phyloP scores from a whole-genome alignment of 108 stramenopile genomes.

The Nitzschia palea region DNA sequence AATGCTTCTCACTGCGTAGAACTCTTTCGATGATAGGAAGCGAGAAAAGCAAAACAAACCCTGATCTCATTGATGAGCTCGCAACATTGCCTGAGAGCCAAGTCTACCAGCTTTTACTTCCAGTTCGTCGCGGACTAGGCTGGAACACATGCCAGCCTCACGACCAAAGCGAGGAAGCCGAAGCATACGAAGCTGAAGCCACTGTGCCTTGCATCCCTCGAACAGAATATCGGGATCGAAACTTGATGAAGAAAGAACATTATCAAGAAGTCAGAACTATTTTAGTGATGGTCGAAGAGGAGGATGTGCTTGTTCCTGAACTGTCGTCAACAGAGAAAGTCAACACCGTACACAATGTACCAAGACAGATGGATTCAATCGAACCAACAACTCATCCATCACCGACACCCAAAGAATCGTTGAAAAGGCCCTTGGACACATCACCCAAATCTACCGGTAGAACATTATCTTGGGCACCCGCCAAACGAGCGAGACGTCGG shows the following conservation, averaged over 20 bases:
- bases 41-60: too few species aligned
- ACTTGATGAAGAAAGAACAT: background rate
- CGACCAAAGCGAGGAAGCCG: background rate
- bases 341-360: background rate
- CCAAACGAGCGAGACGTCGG: background rate
- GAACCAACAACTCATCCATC: background rate
- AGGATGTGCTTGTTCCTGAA: background rate
- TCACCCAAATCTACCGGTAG: background rate
- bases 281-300: background rate
- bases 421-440: background rate
- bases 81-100: background rate
- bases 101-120: background rate
- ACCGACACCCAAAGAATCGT: background rate
- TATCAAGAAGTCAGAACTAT: background rate
- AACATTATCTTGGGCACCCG: background rate
- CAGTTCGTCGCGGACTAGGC: background rate
- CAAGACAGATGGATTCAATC: background rate
- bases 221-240: background rate
- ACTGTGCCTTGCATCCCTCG: background rate
- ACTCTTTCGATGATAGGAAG: too few species aligned
- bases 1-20: too few species aligned
- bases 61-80: background rate
- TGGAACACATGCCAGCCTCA: background rate
- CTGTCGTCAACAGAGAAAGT: background rate
- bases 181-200: background rate